Base-by-base conservation (phyloP, 2,329 filamentous ascomycete genomes). In the Westerdykella sp. region DNA sequence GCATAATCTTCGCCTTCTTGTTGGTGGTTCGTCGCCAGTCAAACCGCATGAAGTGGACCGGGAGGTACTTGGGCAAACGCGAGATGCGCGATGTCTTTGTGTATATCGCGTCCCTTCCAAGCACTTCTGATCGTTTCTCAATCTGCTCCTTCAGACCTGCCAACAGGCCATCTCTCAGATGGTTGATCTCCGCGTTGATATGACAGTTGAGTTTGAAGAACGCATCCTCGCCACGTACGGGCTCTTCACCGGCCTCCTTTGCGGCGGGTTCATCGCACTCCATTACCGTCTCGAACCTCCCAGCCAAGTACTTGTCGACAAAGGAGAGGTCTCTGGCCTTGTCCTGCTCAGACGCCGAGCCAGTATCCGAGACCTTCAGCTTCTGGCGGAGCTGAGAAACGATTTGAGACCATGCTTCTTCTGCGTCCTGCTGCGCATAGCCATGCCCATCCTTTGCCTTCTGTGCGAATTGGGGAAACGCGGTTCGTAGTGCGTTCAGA, bases 1-100 rank as follows among this genome's bases (percentile, higher is more conserved):
- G 87, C 87, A 98, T 91, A 57, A 98, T 98, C 77, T 98, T 98
- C 54, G 91, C 90, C 76, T 98, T 98, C 75, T 97, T 97, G 69
- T 94, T 85, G 3, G 87, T 89, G 55, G 95, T 88, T 37, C 85
- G 82, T 63, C 95, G 91, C 93, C 93, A 98, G 73, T 91, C 96
- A 73, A 98, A 98, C 51, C 93, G 87, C 44, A 98, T 87, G 66
- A 98, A 95, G 69, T 98, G 93, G 4, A 98, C 87, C 0, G 93
- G 93, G 36, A 98, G 77, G 65, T 98, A 96, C 68, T 95, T 95
- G 14, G 93, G 93, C 39, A 96, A 74, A 15, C 91, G 84, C 10
- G 90, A 81, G 56, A 98, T 94, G 62, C 84, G 81, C n/a, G 88
- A 93, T 3, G 79, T 85, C 70, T 95, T 95, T 39, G 89, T 96